Evolutionary conservation across 1,139 yeast species (phyloP).

Genomic region (Yamadazyma spencermartinsiae): DNA sequence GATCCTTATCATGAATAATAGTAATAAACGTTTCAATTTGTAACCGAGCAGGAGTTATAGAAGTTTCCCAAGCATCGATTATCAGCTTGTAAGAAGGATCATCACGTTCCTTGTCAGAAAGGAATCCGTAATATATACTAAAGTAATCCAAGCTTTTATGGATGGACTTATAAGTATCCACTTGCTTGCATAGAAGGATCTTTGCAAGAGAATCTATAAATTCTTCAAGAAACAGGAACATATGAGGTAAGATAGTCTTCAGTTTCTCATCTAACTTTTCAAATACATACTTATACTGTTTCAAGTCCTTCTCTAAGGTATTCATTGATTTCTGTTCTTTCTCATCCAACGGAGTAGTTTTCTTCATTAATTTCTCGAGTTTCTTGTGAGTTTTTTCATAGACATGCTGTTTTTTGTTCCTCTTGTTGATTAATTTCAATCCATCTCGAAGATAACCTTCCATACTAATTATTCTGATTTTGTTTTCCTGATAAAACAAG

Average conservation of each 20-base stretch:
- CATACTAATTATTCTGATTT: conserved; percentile 40
- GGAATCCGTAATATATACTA: conserved; percentile 40
- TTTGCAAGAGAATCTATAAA: conserved; percentile 46
- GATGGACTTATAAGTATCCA: conserved; percentile 30
- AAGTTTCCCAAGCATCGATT: conserved; percentile 35
- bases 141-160: conserved; percentile 30
- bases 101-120: conserved; percentile 9
- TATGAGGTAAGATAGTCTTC: conserved; percentile 45
- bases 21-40: conserved; percentile 40
- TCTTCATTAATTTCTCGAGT: conserved; percentile 44
- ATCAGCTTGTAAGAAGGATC: conserved; percentile 24
- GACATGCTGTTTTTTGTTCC: conserved; percentile 45
- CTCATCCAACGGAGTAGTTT: conserved; percentile 34
- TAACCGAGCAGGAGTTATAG: conserved; percentile 29
- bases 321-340: conserved; percentile 39
- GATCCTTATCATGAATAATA: conserved; percentile 30
- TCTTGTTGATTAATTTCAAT: conserved; percentile 42
- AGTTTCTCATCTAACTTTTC: conserved; percentile 40
- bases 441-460: conserved; percentile 34
- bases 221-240: conserved; percentile 49
- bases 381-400: conserved; percentile 39
- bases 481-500: conserved; percentile 28
- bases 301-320: conserved; percentile 28
- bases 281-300: conserved; percentile 31
- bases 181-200: conserved; percentile 33